Base-by-base conservation (phyloP, 768 basidiomycete species). In the Tubosaeta sp. region DNA sequence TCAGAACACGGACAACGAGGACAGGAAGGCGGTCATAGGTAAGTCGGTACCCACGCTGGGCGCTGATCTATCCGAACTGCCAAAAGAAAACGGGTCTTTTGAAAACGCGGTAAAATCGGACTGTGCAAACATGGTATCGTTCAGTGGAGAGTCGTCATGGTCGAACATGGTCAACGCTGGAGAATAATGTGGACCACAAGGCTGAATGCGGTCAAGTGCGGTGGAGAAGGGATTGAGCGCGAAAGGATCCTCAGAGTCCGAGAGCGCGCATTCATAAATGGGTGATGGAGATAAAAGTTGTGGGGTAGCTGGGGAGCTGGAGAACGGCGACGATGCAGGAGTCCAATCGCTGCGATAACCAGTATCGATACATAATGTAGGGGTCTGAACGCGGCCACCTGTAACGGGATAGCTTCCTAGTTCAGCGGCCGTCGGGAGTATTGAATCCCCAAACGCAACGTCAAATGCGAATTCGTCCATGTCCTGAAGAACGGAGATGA, bases 271-370 rank as follows among this genome's bases (percentile, higher is more conserved):
- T 34, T 68, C 66, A 34, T 66, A 57, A 14, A 57, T 42, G 12
- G 64, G 62, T 4, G 55, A 51, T 21, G 64, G 71, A 58, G 65
- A 74, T 63, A 32, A 58, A 27, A 40, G 66, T 69, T 61, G 73
- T 6, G 77, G 76, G 5, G 77, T 75, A 6, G 68, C 52, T 1
- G 79, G 77, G 3, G 70, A 65, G 54, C 74, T 78, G 31, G 75
- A 71, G 22, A 71, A 59, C 0, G 79, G 74, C 2, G 76, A 76
- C 5, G 77, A 73, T 40, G 52, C 13, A 18, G 73, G 68, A 9
- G 71, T 69, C 78, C 78, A 80, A 35, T 73, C 71, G 44, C 32
- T 39, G 31, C 31, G 42, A 61, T 70, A 77, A 6, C 69, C 54
- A 21, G 71, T 73, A 53, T 78, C 70, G 55, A 78, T 65, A 24